These are phyloP conservation scores for Syncephalastrum contaminatum DNA, from an alignment of 371 early-diverging fungal genomes.

Conservation along the genomic window DNA sequence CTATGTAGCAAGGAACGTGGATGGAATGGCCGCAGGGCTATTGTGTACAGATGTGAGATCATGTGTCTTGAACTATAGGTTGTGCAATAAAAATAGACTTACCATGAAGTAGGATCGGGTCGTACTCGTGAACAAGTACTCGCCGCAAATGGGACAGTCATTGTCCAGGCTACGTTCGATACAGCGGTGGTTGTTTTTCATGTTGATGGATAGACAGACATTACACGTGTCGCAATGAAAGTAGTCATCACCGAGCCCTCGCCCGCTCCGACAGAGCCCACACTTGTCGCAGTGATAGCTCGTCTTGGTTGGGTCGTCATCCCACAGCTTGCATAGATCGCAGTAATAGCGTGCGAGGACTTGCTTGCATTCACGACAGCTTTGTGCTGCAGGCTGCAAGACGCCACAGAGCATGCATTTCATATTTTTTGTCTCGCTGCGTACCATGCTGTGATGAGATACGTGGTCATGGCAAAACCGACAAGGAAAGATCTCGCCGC, in stretches of 20 bases:
- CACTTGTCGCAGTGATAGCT: conserved; percentile 94
- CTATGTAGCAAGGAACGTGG: conserved; percentile 83
- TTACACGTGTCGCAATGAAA: conserved; percentile 95
- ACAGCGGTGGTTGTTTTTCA: conserved; percentile 83
- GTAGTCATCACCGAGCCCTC: conserved; percentile 75
- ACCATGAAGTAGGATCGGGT: conserved; percentile 84
- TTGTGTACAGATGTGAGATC: conserved; percentile 1
- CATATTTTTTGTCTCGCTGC: conserved; percentile 83
- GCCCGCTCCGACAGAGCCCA: conserved; percentile 91
- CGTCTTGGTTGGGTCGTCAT: conserved; percentile 71
- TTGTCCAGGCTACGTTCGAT: conserved; percentile 89
- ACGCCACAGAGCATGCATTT: conserved; percentile 88
- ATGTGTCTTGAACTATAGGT: background rate
- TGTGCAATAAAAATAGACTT: conserved; percentile 12
- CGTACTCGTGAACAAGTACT: conserved; percentile 89
- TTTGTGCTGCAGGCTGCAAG: conserved; percentile 80
- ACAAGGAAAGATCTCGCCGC: conserved; percentile 86
- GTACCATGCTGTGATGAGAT: conserved; percentile 80
- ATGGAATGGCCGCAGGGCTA: conserved; percentile 95
- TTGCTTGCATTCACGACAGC: conserved; percentile 69
- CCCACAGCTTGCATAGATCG: conserved; percentile 90
- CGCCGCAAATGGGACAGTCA: conserved; percentile 98
- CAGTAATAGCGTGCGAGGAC: conserved; percentile 87
- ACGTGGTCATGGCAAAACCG: conserved; percentile 95
- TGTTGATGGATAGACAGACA: conserved; percentile 81